phyloP scores from a whole-genome alignment of 2,329 filamentous ascomycete genomes.

The Botryotinia narcissicola region DNA sequence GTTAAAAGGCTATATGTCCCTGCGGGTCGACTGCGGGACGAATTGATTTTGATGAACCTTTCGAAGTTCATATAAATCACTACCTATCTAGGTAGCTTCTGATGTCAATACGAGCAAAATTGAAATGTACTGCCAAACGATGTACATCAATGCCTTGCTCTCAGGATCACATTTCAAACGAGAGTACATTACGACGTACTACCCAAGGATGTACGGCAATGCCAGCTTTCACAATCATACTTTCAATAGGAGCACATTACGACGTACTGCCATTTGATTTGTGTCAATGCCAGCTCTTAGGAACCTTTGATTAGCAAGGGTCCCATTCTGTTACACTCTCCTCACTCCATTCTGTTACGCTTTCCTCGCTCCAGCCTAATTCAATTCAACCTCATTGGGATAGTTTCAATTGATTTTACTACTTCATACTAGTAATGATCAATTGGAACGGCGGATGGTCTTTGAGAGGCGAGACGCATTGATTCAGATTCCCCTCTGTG shows the following conservation, averaged over 20 bases:
- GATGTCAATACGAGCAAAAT: background rate
- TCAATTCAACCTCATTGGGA: background rate
- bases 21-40: background rate
- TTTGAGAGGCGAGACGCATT: background rate
- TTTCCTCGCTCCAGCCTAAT: background rate
- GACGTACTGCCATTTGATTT: background rate
- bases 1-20: background rate
- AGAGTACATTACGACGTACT: background rate
- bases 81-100: background rate
- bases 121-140: background rate
- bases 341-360: too few relatives aligned
- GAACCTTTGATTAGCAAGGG: background rate
- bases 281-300: background rate
- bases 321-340: background rate
- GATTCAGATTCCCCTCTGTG: background rate
- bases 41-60: background rate
- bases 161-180: background rate
- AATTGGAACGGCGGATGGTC: background rate
- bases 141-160: background rate
- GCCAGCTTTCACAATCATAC: background rate
- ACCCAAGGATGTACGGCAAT: background rate
- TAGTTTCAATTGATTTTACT: background rate
- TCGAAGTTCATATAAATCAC: background rate
- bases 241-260: background rate
- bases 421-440: background rate